phyloP scores from a whole-genome alignment of 257 asterid species.

The Paraleonurus japonicus region DNA sequence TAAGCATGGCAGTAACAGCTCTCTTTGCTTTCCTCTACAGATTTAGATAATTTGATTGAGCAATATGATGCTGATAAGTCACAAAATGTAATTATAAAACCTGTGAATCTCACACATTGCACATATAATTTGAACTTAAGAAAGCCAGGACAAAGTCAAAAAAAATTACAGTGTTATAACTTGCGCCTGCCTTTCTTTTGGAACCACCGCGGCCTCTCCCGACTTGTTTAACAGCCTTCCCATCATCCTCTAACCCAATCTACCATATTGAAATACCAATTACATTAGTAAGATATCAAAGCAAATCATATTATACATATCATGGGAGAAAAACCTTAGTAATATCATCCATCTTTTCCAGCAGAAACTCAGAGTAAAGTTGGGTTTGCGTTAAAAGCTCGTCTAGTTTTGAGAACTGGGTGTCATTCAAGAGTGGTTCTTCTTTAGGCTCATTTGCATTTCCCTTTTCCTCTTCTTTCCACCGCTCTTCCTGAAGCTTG shows the following conservation, averaged over 20 bases:
- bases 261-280: constrained; percentile 33
- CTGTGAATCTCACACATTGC: background rate
- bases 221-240: constrained; percentile 32
- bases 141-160: constrained; percentile 7
- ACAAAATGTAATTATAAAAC: constrained; percentile 2
- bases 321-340: constrained; percentile 46
- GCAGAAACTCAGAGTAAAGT: constrained; percentile 84
- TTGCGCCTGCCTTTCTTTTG: constrained; percentile 67
- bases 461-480: constrained; percentile 54
- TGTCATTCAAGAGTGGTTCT: constrained; percentile 56
- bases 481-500: constrained; percentile 47
- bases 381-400: constrained; percentile 94
- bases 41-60: constrained; percentile 13
- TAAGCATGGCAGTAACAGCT: constrained; percentile 96
- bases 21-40: constrained; percentile 78
- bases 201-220: constrained; percentile 76
- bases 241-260: constrained; percentile 60
- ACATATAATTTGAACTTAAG: background rate
- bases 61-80: background rate
- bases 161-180: constrained; percentile 52
- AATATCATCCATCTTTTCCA: constrained; percentile 94
- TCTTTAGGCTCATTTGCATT: constrained; percentile 32
- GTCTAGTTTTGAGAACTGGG: constrained; percentile 74
- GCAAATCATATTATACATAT: background rate
- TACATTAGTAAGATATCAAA: constrained; percentile 15